Percentiles rank a stretch among this genome's conserved stretches.
Conservation (phyloP, 345 rosid genomes). For the Aethionema arabicum region DNA sequence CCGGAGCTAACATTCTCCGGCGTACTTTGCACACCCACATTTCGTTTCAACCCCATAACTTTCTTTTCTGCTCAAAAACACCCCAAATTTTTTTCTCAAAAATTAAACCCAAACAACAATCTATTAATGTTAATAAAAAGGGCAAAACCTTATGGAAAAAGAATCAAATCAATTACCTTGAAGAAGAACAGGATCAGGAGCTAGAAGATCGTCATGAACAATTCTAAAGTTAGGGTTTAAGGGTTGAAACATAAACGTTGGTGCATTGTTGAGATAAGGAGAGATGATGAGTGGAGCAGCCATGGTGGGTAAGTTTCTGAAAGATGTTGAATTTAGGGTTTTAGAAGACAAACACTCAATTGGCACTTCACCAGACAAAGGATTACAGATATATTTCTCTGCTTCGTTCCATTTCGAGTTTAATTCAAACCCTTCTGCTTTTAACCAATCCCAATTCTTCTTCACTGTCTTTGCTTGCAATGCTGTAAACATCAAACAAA, state of each 20-base stretch:
- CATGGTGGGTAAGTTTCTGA: slow-evolving; percentile 48
- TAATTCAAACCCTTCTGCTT: slow-evolving; percentile 68
- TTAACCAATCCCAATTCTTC: slow-evolving; percentile 55
- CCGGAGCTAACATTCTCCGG: slow-evolving; percentile 44
- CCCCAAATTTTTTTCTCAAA: background rate
- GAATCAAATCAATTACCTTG: slow-evolving; percentile 15
- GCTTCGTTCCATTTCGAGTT: slow-evolving; percentile 93
- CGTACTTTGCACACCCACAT: slow-evolving; percentile 81
- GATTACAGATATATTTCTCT: slow-evolving; percentile 83
- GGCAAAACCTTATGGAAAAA: background rate
- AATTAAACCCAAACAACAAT: background rate
- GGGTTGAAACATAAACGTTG: slow-evolving; percentile 22
- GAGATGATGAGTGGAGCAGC: slow-evolving; percentile 63
- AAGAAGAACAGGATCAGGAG: background rate
- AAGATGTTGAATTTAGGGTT: slow-evolving; percentile 62
- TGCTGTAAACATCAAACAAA: slow-evolving; percentile 44
- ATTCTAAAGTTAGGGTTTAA: slow-evolving; percentile 9
- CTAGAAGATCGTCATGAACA: background rate
- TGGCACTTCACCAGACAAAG: slow-evolving; percentile 82
- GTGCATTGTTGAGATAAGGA: slow-evolving; percentile 38
- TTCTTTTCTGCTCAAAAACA: slow-evolving; percentile 46
- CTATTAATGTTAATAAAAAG: background rate
- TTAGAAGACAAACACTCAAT: slow-evolving; percentile 82
- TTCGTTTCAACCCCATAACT: slow-evolving; percentile 49
- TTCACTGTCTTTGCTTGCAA: slow-evolving; percentile 59